Base-by-base conservation (phyloP, 202 grass and related monocot species). In the Cymbopogon flexuosus region DNA sequence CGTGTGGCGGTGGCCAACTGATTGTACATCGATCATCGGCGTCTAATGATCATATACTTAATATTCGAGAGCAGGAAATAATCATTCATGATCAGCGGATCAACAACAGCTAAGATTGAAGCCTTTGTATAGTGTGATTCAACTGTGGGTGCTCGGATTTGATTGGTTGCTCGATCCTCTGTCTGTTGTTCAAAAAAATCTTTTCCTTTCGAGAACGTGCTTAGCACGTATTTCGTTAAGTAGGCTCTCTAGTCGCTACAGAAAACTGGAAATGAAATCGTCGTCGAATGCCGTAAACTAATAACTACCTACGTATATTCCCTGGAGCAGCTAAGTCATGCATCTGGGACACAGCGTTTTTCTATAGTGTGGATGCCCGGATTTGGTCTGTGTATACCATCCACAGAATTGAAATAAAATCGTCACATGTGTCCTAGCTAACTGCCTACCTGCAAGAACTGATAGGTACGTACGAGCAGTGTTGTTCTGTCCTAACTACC, bases 351-450 rank as follows among this genome's bases (percentile, higher is more conserved):
- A 21, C 8, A 21, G 11, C 12, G 16, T 47, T 70, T 19, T 19
- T 63, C 16, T 77, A 8, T 33, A 15, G 75, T 41, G 75, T 46
- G 27, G 79, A 47, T 62, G 18, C 36, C n/a, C 12, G 72, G 81
- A 60, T 84, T 76, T 8, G 23, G 33, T 59, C 19, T 59, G 21
- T 49, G 4, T 58, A 23, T 59, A 49, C 19, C 8, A 9, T 7
- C 7, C 63, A 69, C 64, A 60, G 35, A 84, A 46, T 18, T 4
- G 24, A 69, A 61, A 11, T 6, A 60, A 18, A 61, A 59, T 10
- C 58, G 16, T 13, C 46, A 10, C 19, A 56, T 9, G 13, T 45
- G 10, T 78, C 81, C 71, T 75, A 47, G 4, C 5, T 46, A 66
- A 66, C 62, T 2, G 41, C 23, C 66, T 81, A 39, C 58, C 4